Base-by-base conservation (phyloP, 495 filamentous ascomycete species). In the Tuber microsphaerosporum region DNA sequence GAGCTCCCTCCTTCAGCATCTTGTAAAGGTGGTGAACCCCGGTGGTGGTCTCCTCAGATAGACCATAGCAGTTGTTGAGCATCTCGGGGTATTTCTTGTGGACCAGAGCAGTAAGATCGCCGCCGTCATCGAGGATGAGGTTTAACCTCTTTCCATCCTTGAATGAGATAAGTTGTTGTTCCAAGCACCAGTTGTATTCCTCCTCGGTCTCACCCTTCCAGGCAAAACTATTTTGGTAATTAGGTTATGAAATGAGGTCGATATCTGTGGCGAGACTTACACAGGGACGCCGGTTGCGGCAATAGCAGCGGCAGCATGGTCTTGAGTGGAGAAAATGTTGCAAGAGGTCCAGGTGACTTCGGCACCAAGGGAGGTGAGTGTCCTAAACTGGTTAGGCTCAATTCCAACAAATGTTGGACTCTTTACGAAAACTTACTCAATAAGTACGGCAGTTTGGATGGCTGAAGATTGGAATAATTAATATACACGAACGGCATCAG, bases 121-220 rank as follows among this genome's bases (percentile, higher is more conserved):
- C 95, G 87, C 95, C 95, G 83, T 99, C 95, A 83, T 99, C 95
- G 81, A 99, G 93, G 87, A 99, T 99, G 76, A 99, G 87, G 90
- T 99, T 99, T 79, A 99, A 90, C 86, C 90, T 90, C 90, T 97
- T 91, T 90, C 89, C 91, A 85, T 97, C 93, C 87, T 95, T 96
- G 92, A 99, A 99, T 82, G 95, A 92, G 72, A 88, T 83, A 81
- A 99, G 92, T 88, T 98, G 96, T 89, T 99, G 95, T 88, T 98
- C 95, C 83, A 99, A 87, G 85, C 95, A 99, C 95, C 95, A 99
- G 83, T 95, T 88, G 90, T 99, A 99, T 88, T 99, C 95, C 88
- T 98, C 95, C 86, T 99, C 96, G 80, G 94, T 97, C 91, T 99
- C 95, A 84, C 95, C 95, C 89, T 99, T 98, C 96, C 96, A 99